Evolutionary conservation across 208 protist species (phyloP).

Genomic region (Balamuthia mandrillaris): DNA sequence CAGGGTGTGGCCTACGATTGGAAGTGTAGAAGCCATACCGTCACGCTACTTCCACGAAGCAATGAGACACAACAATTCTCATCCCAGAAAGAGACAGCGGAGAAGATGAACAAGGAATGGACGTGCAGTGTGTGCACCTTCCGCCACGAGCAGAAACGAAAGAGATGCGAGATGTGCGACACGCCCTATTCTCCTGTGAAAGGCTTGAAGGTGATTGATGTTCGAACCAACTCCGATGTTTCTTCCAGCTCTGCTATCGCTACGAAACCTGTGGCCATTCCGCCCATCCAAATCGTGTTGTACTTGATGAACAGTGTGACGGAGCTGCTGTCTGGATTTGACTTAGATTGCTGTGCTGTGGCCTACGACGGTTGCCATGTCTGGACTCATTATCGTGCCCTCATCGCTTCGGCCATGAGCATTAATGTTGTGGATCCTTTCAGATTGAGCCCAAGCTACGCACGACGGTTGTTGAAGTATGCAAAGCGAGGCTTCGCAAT

Average conservation of each 20-base stretch:
- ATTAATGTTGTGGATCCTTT: too few relatives aligned
- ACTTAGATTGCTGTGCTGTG: constrained; percentile 30
- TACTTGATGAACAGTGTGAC: constrained; percentile 18
- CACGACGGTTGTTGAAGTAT: constrained; percentile 22
- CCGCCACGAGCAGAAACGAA: background rate
- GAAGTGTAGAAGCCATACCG: constrained; percentile 25
- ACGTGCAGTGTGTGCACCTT: constrained; percentile 25
- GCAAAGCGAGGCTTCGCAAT: constrained; percentile 8
- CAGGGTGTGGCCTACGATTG: constrained; percentile 1
- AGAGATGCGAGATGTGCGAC: constrained; percentile 5
- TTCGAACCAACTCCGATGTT: too few relatives aligned
- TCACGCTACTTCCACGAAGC: constrained; percentile 13
- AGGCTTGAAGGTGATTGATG: too few relatives aligned
- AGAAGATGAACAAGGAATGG: background rate
- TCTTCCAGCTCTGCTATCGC: too few relatives aligned
- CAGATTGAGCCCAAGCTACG: constrained; percentile 17
- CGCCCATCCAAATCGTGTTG: constrained; percentile 39
- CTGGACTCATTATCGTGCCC: background rate
- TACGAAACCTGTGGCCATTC: background rate
- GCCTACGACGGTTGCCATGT: background rate
- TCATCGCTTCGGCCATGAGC: too few relatives aligned
- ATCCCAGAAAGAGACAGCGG: too few relatives aligned
- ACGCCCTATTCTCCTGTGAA: background rate
- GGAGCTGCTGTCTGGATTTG: constrained; percentile 20
- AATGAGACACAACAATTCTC: too few relatives aligned